Percentiles rank a stretch among this genome's conserved stretches.
Evolutionary conservation across 2,329 filamentous ascomycete species (phyloP).

Genomic region (Coleophoma cylindrospora): DNA sequence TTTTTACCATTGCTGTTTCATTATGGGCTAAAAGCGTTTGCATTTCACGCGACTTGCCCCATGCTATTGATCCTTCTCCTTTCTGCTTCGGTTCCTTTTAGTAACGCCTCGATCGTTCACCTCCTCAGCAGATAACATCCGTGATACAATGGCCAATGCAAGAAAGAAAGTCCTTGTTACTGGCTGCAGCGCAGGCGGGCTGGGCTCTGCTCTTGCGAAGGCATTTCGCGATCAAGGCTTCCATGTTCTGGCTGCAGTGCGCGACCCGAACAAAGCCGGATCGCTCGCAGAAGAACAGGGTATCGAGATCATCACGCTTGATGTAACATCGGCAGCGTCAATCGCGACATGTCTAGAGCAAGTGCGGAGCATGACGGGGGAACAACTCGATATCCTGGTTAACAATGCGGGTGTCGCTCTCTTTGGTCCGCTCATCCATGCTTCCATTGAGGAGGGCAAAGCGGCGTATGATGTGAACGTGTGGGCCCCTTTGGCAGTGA

Average conservation of each 20-base stretch:
- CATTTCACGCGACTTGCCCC: no score
- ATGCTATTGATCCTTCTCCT: no score
- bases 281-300: background rate
- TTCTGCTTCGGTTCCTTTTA: no score
- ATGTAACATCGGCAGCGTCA: slow-evolving; percentile 30
- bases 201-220: slow-evolving; percentile 31
- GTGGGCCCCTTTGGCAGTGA: slow-evolving; percentile 22
- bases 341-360: slow-evolving; percentile 25
- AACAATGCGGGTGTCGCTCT: slow-evolving; percentile 36
- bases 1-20: no score
- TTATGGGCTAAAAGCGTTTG: no score
- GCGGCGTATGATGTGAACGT: slow-evolving; percentile 27
- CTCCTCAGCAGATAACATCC: no score
- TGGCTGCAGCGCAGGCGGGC: slow-evolving; percentile 32
- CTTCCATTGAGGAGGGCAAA: slow-evolving; percentile 23
- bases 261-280: slow-evolving; percentile 26
- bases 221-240: slow-evolving; percentile 29
- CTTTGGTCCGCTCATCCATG: slow-evolving; percentile 26
- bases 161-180: slow-evolving; percentile 29
- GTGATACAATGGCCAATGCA: background rate
- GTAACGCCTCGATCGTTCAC: no score
- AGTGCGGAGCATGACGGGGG: slow-evolving; percentile 27
- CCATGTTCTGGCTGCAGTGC: slow-evolving; percentile 33
- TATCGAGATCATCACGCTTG: slow-evolving; percentile 32
- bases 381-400: slow-evolving; percentile 35